phyloP scores from a whole-genome alignment of 345 rosid genomes.

The Crucihimalaya himalaica region DNA sequence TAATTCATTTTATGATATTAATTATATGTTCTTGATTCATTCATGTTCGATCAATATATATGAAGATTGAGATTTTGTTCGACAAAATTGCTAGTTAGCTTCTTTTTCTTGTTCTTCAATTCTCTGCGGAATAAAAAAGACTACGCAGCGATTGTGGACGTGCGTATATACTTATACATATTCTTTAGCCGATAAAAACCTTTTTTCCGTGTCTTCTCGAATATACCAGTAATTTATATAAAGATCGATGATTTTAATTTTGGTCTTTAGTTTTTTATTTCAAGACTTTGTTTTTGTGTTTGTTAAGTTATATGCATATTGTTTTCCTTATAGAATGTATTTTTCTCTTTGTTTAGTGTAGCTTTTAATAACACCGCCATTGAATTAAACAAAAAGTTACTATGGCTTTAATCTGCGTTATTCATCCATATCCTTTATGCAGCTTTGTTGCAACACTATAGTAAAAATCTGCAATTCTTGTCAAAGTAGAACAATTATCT shows the following conservation, averaged over 20 bases:
- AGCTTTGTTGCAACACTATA: slow-evolving; percentile 35
- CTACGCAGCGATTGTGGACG: no score
- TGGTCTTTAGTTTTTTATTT: neutral
- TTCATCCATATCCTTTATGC: slow-evolving; percentile 26
- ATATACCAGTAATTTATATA: slow-evolving; percentile 23
- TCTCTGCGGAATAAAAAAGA: no score
- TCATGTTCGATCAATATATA: slow-evolving; percentile 4
- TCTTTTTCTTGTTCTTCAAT: no score
- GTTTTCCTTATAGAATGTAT: neutral
- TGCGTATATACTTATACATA: slow-evolving; percentile 32
- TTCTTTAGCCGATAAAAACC: neutral
- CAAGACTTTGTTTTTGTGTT: slow-evolving; percentile 2
- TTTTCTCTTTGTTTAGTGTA: slow-evolving; percentile 1
- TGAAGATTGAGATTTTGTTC: neutral
- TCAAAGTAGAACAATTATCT: neutral
- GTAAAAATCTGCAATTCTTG: slow-evolving; percentile 21
- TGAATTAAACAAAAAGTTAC: slow-evolving; percentile 20
- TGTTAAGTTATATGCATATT: neutral
- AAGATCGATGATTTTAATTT: slow-evolving; percentile 2
- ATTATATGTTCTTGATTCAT: slow-evolving; percentile 18
- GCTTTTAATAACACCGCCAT: neutral
- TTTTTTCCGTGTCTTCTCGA: slow-evolving; percentile 16
- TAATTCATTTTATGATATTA: slow-evolving; percentile 20
- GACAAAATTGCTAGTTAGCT: slow-evolving; percentile 1
- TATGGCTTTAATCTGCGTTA: slow-evolving; percentile 20